Evolutionary conservation across 345 rosid species (phyloP), one percentile per base, ranked within the genome.

Genomic region (Schrenkiella parvula): DNA sequence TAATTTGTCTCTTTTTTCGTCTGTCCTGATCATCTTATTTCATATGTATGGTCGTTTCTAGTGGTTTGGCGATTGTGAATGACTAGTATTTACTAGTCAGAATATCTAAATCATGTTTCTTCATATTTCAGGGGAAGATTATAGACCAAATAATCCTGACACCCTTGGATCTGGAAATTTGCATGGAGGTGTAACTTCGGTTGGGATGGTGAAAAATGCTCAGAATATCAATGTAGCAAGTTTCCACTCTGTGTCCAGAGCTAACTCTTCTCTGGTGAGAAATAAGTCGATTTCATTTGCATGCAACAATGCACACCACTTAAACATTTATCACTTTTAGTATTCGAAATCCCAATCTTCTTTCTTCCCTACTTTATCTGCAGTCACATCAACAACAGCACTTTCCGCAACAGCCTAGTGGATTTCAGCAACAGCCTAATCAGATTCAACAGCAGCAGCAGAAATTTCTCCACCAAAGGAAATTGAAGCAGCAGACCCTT

Each of bases 91-190:
- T 69, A 29, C 38, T 51, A 11, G 48, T 38, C 32, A 57, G 35
- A 64, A 60, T 57, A 72, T 48, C 68, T 57, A 78, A 52, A 47
- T 34, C 43, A 66, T 65, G 53, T 23, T 11, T 10, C 5, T 21
- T 66, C 43, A 48, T 74, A 11, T 76, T 29, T 78, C 85, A 93
- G 99, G 90, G 78, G 96, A 87, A 78, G 91, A 84, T 44, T 83
- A 80, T 86, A 87, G 86, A 75, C 39, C 82, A 73, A 74, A 63
- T 73, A 82, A 61, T 79, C 73, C 83, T 54, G 91, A 85, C 72
- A 70, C 87, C 72, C 61, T 83, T 68, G 89, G 87, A 58, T 71
- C 88, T 74, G 98, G 88, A 70, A 89, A 77, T 74, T 79, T 80
- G 44, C 80, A 79, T 73, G 86, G 86, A 55, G 79, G 75, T 52